A percentile compares a stretch with the other conserved stretches of the same genome.
Evolutionary conservation across 2,329 filamentous ascomycete species (phyloP).

Genomic region (Paraphoma sp.): DNA sequence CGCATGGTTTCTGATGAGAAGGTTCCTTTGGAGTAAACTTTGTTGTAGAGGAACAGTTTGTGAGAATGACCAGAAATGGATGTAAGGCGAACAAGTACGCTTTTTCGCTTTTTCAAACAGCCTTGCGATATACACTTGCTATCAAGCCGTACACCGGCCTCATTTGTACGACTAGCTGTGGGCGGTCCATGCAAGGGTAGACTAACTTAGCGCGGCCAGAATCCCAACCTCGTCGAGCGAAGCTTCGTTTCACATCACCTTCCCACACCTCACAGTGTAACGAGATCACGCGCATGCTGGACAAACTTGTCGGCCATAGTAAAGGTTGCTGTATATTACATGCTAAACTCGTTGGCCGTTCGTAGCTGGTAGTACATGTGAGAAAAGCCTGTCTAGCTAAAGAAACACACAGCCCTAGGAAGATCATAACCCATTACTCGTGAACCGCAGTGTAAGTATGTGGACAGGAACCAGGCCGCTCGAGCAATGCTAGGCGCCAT

Average conservation of each 20-base stretch:
- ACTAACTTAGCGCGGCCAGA: background rate
- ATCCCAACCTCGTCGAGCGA: background rate
- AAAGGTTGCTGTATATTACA: constrained; percentile 32
- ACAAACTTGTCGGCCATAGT: constrained; percentile 17
- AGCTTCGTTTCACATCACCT: background rate
- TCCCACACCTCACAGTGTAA: background rate
- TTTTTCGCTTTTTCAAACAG: too few species aligned
- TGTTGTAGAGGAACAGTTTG: too few species aligned
- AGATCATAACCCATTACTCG: constrained; percentile 24
- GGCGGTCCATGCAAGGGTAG: background rate
- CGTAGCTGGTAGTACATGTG: constrained; percentile 39
- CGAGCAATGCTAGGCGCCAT: constrained; percentile 25
- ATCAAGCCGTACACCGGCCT: too few species aligned
- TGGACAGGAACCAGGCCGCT: constrained; percentile 7
- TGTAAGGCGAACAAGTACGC: too few species aligned
- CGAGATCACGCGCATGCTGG: constrained; percentile 4
- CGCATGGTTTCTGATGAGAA: too few species aligned
- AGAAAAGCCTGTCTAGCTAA: constrained; percentile 32
- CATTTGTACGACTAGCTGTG: too few species aligned
- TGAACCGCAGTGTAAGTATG: constrained; percentile 27
- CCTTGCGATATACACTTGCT: too few species aligned
- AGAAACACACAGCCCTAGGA: constrained; percentile 25
- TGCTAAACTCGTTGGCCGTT: constrained; percentile 30
- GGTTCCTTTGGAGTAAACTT: too few species aligned
- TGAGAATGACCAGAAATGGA: too few species aligned